Evolutionary conservation across 805 yeast species (phyloP).

Genomic region (Candida pseudofarinosa): DNA sequence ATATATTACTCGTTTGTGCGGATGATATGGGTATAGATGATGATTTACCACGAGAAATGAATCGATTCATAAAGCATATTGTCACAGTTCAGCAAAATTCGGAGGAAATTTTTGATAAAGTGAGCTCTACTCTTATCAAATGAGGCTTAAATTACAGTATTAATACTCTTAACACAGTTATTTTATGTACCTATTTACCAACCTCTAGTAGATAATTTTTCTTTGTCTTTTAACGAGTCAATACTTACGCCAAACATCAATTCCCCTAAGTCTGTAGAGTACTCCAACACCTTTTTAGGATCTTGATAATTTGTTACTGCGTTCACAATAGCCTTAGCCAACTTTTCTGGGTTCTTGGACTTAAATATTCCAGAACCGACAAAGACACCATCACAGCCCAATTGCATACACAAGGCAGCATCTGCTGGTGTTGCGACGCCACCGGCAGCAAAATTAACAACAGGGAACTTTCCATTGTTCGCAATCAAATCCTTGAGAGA

Average conservation of each 20-base stretch:
- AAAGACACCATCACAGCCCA: slow-evolving; percentile 32
- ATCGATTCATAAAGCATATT: slow-evolving; percentile 34
- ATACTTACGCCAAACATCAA: slow-evolving; percentile 72
- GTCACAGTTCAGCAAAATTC: slow-evolving; percentile 18
- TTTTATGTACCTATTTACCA: slow-evolving; percentile 37
- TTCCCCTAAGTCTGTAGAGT: slow-evolving; percentile 67
- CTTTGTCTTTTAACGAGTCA: slow-evolving; percentile 43
- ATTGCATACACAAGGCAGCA: slow-evolving; percentile 70
- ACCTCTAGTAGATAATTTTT: slow-evolving; percentile 49
- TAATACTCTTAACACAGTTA: too few species aligned
- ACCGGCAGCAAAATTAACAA: slow-evolving; percentile 84
- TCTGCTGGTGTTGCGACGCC: slow-evolving; percentile 88
- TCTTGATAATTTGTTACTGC: slow-evolving; percentile 71
- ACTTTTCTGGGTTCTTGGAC: slow-evolving; percentile 64
- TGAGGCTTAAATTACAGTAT: neutral
- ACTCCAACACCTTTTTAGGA: slow-evolving; percentile 56
- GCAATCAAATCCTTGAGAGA: slow-evolving; percentile 47
- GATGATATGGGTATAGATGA: slow-evolving; percentile 37
- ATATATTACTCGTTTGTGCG: slow-evolving; percentile 35
- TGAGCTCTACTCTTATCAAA: slow-evolving; percentile 12
- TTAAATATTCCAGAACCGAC: slow-evolving; percentile 68
- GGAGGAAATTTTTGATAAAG: slow-evolving; percentile 13
- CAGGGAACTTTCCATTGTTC: slow-evolving; percentile 62
- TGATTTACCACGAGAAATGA: slow-evolving; percentile 30
- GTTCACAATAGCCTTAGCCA: slow-evolving; percentile 75